Percentiles rank a stretch among this genome's conserved stretches.
phyloP scores from a whole-genome alignment of 306 rosid genomes.

The Trifolium fragiferum region DNA sequence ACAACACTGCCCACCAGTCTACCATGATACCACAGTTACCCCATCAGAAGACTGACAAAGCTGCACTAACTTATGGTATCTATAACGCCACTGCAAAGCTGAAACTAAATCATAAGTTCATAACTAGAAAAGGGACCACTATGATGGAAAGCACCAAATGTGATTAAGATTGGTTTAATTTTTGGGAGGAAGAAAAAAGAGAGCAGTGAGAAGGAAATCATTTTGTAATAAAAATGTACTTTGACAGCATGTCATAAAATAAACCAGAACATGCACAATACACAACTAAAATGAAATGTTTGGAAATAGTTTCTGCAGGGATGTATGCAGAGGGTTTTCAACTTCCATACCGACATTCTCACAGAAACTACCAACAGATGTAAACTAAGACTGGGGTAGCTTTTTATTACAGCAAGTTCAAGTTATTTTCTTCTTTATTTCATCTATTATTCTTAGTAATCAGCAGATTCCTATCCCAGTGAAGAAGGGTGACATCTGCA shows the following conservation, averaged over 20 bases:
- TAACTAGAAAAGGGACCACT: background rate
- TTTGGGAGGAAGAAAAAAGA: background rate
- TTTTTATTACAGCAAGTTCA: background rate
- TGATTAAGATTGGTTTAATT: background rate
- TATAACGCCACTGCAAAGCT: background rate
- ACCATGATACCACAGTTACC: too few relatives aligned
- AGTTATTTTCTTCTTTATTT: background rate
- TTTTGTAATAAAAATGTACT: constrained; percentile 17
- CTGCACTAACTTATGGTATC: too few relatives aligned
- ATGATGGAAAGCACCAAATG: background rate
- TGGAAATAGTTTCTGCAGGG: background rate
- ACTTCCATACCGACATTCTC: background rate
- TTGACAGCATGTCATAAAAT: background rate
- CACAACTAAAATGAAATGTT: background rate
- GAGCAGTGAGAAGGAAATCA: background rate
- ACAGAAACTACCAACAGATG: background rate
- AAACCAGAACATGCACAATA: background rate
- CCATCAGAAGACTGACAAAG: too few relatives aligned
- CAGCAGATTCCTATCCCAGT: background rate
- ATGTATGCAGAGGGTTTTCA: background rate
- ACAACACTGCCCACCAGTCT: too few relatives aligned
- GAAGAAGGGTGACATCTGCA: background rate
- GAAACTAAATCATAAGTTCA: background rate
- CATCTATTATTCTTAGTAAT: background rate
- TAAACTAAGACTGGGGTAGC: background rate